Evolutionary conservation across 768 basidiomycete genomes (phyloP), one percentile per base, ranked within the genome.

Genomic region (Termitomyces sp.): DNA sequence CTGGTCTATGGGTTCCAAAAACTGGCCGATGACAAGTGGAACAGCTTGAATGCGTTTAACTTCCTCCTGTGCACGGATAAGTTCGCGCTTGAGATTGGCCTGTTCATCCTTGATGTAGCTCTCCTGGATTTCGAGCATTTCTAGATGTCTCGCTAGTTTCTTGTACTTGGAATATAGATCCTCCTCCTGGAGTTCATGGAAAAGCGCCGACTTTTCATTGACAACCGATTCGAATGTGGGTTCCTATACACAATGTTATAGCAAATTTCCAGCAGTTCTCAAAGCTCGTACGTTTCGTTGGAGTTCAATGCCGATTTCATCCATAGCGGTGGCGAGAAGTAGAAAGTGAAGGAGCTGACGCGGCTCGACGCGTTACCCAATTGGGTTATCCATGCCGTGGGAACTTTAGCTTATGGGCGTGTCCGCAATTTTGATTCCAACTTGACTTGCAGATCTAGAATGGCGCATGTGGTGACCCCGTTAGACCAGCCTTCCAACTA

Each of bases 31-130:
- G 67, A 99, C 97, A 15, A 99, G 86, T 0, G 97, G 97, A 6
- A 99, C 97, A 50, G 92, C 92, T 74, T 98, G 94, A 69, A 99
- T 99, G 55, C 97, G 91, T 74, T 98, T 97, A 67, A 99, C 97
- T 74, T 99, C 97, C 70, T 99, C 97, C 68, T 99, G 97, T 0
- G 97, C 97, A 53, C 97, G 92, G 61, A 98, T 90, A 57, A 99
- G 88, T 73, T 99, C 97, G 47, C 96, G 87, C 71, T 98, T 96
- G 53, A 99, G 84, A 66, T 98, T 98, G 15, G 91, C 91, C 65
- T 97, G 95, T 70, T 99, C 97, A 63, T 99, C 96, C 69, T 98
- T 96, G 73, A 99, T 97, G 69, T 98, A 99, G 73, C 89, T 90
- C 73, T 98, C 91, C 65, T 89, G 88, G 25, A 94, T 92, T 50